Evolutionary conservation across 306 rosid genomes (phyloP).

Genomic region (Citrullus amarus): DNA sequence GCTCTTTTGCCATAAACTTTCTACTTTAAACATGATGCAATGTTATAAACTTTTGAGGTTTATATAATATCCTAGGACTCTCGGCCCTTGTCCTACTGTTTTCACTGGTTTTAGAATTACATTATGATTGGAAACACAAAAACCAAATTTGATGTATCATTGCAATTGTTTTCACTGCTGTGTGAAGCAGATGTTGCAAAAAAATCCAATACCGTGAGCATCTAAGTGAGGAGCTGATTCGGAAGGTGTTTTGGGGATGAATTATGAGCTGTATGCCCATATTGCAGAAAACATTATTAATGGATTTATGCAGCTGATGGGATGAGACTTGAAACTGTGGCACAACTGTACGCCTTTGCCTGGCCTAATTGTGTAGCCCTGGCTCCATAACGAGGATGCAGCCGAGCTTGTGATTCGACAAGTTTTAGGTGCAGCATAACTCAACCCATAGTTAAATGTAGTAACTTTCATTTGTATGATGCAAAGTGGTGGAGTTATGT

Average conservation of each 20-base stretch:
- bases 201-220: background rate
- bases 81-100: background rate
- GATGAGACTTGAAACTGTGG: background rate
- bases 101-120: background rate
- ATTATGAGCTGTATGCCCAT: background rate
- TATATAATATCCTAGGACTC: background rate
- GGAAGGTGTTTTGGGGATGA: background rate
- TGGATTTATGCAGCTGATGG: slow-evolving; percentile 2
- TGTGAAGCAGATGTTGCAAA: background rate
- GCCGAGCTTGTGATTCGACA: background rate
- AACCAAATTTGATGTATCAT: background rate
- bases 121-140: background rate
- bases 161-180: background rate
- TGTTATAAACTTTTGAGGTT: background rate
- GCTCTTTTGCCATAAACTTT: background rate
- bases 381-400: background rate
- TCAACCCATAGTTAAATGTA: background rate
- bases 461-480: background rate
- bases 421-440: background rate
- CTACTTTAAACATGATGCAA: background rate
- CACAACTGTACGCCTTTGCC: background rate
- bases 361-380: background rate
- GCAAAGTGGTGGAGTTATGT: background rate
- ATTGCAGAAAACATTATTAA: background rate
- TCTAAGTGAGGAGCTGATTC: background rate